Base-by-base conservation (phyloP, 2,329 filamentous ascomycete species). In the Diaporthe sp. region DNA sequence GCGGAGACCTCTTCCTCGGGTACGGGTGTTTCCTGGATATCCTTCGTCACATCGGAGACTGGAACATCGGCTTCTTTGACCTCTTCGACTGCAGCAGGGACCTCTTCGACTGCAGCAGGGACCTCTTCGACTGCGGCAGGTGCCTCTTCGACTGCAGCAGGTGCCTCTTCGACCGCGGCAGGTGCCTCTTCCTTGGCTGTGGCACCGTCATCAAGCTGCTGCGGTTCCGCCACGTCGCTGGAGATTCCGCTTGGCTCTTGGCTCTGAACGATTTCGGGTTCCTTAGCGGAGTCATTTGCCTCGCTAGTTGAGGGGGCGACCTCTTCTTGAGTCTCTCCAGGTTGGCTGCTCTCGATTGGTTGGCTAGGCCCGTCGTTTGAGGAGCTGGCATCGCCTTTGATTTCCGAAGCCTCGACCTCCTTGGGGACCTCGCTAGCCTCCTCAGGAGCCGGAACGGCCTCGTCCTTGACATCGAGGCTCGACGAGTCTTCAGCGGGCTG, bases 241-340 rank as follows among this genome's bases (percentile, higher is more conserved):
- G 61, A 15, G 25, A 17, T 6, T 39, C 20, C 28, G 71, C 67
- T 49, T 65, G 68, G 31, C 34, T 71, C 49, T 70, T 72, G 61
- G 34, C 7, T 9, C 49, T 75, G 67, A 17, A 22, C 15, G 22
- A 28, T 20, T 4, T 61, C 58, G 9, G 57, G 8, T 20, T 75
- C 47, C 15, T 49, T 25, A 10, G 31, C 55, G 25, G 65, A 34
- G 13, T 74, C 74, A 17, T 1, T 63, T n/a, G 53, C 7, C 42
- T 77, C 77, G 15, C 63, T 71, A 28, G 53, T 28, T 37, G 71
- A 58, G 15, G 77, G 20, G n/a, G 37, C 42, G 5, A n/a, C 31
- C 2, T 63, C 72, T 49, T 73, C 67, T 28, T 47, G 34, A 42
- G 47, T 22, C 13, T 71, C 72, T 44, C 20, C 15, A 20, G 15